Base-by-base conservation (phyloP, 1,284 basidiomycete species). In the Trichosporon inkin region DNA sequence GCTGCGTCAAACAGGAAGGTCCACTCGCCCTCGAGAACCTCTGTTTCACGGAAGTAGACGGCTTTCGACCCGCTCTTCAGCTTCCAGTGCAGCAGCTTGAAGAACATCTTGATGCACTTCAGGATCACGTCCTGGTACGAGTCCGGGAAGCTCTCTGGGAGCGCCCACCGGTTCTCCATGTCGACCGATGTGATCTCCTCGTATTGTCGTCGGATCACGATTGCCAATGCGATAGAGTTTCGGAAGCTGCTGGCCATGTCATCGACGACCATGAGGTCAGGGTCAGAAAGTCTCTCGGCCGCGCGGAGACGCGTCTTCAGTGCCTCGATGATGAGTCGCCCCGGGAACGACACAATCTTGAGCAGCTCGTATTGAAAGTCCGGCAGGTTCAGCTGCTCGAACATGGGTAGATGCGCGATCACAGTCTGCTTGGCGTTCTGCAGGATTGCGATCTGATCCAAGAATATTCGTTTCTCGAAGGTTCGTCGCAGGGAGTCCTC, bases 21-120 rank as follows among this genome's bases (percentile, higher is more conserved):
- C 91, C 94, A 97, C 70, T 99, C 94, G 20, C 89, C 88, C 75
- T 99, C 96, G 34, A 99, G 83, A 22, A 98, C 87, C 72, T 99
- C 96, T 0, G 94, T 97, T 80, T 99, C 95, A 71, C 96, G 95
- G 81, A 97, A 96, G 77, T 95, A 91, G 56, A 94, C 89, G 22
- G 89, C 88, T 73, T 90, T 92, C 60, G 85, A 84, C n/a, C 89
- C 90, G 64, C 89, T 90, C 79, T 95, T 95, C 56, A 99, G 83
- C 76, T 97, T 96, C 88, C 89, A 92, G 68, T 96, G 91, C 32
- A 99, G 86, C 35, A 99, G 82, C 71, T 86, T 88, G 84, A 99
- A 99, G 80, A 99, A 96, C 75, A 88, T 88, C 10, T 86, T 84
- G 66, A 99, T 81, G 10, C 92, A 91, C 65, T 94, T 89, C 60